These are phyloP conservation scores for Rhododendron molle DNA, from an alignment of 148 eudicot species.

Conservation along the genomic window DNA sequence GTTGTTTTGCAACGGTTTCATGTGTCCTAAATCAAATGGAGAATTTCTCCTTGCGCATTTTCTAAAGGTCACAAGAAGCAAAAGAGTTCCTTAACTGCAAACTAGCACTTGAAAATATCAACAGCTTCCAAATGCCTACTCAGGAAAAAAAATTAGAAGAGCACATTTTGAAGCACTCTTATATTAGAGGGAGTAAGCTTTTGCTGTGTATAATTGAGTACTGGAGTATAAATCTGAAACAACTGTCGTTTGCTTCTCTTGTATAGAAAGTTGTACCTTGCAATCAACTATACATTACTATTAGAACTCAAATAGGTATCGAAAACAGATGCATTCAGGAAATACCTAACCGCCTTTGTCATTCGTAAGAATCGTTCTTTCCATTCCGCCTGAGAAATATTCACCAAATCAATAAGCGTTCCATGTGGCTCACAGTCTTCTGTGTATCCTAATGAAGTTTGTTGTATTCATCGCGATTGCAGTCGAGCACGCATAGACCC, in stretches of 20 bases:
- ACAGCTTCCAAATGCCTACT: not conserved
- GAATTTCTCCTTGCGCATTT: not conserved
- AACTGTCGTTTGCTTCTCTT: not conserved
- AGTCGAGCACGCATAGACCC: constrained; percentile 59
- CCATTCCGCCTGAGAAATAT: not conserved
- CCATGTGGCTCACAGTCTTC: constrained; percentile 53
- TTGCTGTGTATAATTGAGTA: no score
- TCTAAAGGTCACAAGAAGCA: not conserved
- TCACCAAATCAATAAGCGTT: no score
- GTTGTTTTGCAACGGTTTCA: not conserved
- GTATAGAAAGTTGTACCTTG: not conserved
- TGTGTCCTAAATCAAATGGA: not conserved
- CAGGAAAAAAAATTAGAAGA: not conserved
- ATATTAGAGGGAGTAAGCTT: not conserved
- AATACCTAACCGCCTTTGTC: not conserved
- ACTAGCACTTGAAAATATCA: not conserved
- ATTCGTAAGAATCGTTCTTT: not conserved
- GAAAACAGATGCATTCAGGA: not conserved
- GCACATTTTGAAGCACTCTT: not conserved
- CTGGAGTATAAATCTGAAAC: not conserved
- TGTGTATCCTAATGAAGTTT: constrained; percentile 82
- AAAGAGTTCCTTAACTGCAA: not conserved
- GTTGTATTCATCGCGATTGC: constrained; percentile 72
- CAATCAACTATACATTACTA: not conserved
- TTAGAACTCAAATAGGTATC: not conserved